phyloP scores from a whole-genome alignment of 139 green algal genomes.

The Tetradesmus lagerheimii region DNA sequence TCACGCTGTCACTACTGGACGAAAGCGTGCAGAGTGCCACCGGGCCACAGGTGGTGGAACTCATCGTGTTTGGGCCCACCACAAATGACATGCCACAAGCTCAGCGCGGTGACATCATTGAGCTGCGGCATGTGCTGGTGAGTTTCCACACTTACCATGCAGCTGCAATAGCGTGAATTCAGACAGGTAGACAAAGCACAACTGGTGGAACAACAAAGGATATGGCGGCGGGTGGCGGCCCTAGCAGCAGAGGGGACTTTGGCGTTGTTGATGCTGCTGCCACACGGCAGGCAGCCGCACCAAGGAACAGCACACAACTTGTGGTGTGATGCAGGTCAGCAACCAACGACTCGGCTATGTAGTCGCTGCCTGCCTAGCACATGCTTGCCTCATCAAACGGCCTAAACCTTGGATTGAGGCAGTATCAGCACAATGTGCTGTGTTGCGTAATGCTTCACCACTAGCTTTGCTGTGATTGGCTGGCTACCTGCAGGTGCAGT shows the following conservation, averaged over 20 bases:
- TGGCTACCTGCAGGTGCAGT: slow-evolving; percentile 40
- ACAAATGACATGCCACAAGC: slow-evolving; percentile 15
- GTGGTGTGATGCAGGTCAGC: background rate
- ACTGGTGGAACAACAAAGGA: background rate
- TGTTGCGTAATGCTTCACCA: too few species aligned
- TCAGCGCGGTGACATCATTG: slow-evolving; percentile 25
- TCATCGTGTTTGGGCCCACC: background rate
- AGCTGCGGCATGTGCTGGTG: slow-evolving; percentile 28
- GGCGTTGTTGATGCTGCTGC: too few species aligned
- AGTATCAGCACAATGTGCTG: too few species aligned
- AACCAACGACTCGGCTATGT: too few species aligned
- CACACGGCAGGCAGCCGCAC: background rate
- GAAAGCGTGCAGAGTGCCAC: slow-evolving; percentile 10
- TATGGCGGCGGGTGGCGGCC: background rate
- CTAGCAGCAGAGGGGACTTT: background rate
- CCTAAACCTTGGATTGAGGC: too few species aligned
- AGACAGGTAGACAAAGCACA: too few species aligned
- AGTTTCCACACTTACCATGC: too few species aligned
- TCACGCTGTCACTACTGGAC: slow-evolving; percentile 16
- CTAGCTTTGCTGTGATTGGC: too few species aligned
- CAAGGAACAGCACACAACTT: background rate
- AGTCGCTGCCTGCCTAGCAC: too few species aligned
- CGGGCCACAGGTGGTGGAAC: background rate
- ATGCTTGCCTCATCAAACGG: too few species aligned
- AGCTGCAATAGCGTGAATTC: background rate